Evolutionary conservation across 306 rosid genomes (phyloP), one percentile per base, ranked within the genome.

Genomic region (Castanopsis chinensis): DNA sequence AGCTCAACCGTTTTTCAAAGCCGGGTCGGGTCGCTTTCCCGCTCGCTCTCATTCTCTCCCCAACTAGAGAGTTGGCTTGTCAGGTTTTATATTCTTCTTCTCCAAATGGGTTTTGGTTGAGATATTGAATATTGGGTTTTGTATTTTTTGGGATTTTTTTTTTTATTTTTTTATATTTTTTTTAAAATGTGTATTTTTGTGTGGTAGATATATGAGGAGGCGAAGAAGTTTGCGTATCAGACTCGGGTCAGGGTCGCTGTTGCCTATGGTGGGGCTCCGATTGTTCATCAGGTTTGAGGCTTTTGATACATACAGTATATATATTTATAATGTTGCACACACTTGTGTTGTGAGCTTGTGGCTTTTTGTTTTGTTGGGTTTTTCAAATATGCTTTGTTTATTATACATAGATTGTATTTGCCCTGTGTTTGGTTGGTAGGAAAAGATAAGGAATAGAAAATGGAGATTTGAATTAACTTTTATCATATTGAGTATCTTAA

Each of bases 251-350:
- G 93, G 80, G 97, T 92, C 65, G 97, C 87, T 64, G 98, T 93
- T 89, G 92, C 90, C 56, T 93, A 93, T 69, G 97, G 97, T 43
- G 98, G 98, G 78, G 93, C 97, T 73, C 94, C 97, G 57, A 89
- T 93, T 75, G 83, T 83, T 86, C 95, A 85, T 64, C 97, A 91
- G 97, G 97, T 93, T 82, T 72, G 70, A 30, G 45, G 45, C 5
- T 28, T 63, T 19, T 63, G 11, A 17, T 15, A n/a, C 3, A 49
- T 35, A 35, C 41, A 35, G 27, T 25, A 25, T 41, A 41, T 41
- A 41, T 41, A 2, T 41, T 41, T 41, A 41, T 8, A 41, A 41
- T 63, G 69, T 25, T 63, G 41, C 17, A 0, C 20, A 28, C 13
- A 19, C 69, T 27, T 2, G 5, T 61, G 15, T 18, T 32, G 14